Conservation (phyloP, 164 flowering plant species). For the Aristolochia fimbriata region DNA sequence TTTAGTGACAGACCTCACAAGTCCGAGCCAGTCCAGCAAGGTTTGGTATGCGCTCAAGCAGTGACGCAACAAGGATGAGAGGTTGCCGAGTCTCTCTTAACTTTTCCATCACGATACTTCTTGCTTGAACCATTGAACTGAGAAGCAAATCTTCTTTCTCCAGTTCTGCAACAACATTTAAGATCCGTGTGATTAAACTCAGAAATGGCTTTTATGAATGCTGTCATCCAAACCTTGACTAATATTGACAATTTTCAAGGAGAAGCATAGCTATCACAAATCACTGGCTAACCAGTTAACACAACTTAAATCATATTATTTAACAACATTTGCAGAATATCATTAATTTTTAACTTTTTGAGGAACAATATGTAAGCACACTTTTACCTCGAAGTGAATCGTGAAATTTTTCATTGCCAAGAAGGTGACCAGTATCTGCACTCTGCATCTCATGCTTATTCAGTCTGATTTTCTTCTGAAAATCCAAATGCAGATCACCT, state of each 20-base stretch:
- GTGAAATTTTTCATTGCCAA: constrained; percentile 19
- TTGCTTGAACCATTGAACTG: constrained; percentile 43
- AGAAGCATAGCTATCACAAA: too few relatives aligned
- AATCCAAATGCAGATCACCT: constrained; percentile 40
- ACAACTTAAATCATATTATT: too few relatives aligned
- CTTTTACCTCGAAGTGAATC: constrained; percentile 37
- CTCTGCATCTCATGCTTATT: constrained; percentile 47
- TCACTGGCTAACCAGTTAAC: too few relatives aligned
- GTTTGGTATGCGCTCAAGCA: constrained; percentile 93
- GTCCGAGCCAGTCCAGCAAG: constrained; percentile 96
- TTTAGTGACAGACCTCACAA: constrained; percentile 58
- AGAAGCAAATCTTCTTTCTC: constrained; percentile 86
- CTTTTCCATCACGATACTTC: constrained; percentile 40
- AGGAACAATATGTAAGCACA: too few relatives aligned
- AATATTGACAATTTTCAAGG: too few relatives aligned
- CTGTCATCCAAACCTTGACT: too few relatives aligned
- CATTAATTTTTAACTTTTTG: too few relatives aligned
- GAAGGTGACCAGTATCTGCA: constrained; percentile 12
- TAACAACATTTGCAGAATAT: too few relatives aligned
- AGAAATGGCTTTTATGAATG: not conserved
- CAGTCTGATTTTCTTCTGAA: constrained; percentile 72
- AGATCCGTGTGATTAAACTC: not conserved
- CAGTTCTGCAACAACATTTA: constrained; percentile 34
- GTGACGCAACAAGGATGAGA: constrained; percentile 77
- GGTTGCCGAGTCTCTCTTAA: constrained; percentile 54